Evolutionary conservation across 2,329 filamentous ascomycete species (phyloP), one percentile per base, ranked within the genome.

Genomic region (Arthrinium puccinioides): DNA sequence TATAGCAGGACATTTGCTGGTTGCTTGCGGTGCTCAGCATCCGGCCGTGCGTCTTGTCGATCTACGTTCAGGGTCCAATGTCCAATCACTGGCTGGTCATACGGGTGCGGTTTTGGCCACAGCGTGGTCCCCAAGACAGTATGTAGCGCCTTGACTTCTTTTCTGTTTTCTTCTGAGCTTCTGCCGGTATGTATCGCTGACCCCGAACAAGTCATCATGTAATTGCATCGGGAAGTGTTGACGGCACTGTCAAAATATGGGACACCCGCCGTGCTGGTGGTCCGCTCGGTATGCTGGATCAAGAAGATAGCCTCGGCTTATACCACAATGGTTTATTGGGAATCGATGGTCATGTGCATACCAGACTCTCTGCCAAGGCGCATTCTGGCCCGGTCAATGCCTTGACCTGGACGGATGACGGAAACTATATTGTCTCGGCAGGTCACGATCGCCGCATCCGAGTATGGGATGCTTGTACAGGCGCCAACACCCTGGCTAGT

Each of bases 1-100:
- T 28, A 65, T 89, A 40, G 74, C 87, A 39, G 65, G 76, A 36
- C 72, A 88, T 52, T 69, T 94, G 0, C 73, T 95, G 4, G 84
- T 96, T 9, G 88, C 90, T 9, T 92, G 87, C 52, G 89, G 85
- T 1, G 94, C 88, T 1, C 87, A 94, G 45, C 81, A 92, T 54
- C 86, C 87, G 6, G 74, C 84, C 19, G 84, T 95, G 11, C 80
- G 88, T 13, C 74, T 97, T 6, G 78, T 96, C 6, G 90, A 97
- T 55, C 70, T 96, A 23, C 83, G 85, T 36, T 89, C 88, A 1
- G 87, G 87, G 3, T 75, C 87, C 13, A 78, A 74, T 32, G 80
- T 84, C 2, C 84, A 88, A 53, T 77, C 80, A 2, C 67, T 89
- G 21, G 72, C 82, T 2, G 80, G 83, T 0, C 80, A 85, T 44